Percentiles rank a stretch among this genome's conserved stretches.
Evolutionary conservation across 352 stramenopile genomes (phyloP).

Genomic region (Blastocystis sp.): DNA sequence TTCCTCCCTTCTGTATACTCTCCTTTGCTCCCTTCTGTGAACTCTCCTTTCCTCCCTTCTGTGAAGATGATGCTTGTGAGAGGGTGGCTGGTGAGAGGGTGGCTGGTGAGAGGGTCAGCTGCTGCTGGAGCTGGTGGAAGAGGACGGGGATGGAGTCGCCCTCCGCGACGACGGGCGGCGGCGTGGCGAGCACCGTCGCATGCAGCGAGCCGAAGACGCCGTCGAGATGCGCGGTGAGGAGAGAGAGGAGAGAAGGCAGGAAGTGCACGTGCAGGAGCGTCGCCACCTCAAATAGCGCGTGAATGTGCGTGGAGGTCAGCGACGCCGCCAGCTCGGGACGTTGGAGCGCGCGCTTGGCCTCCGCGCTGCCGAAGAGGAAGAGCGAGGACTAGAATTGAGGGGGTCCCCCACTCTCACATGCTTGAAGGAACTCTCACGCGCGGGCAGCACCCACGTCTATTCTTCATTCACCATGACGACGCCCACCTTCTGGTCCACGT

Average conservation of each 20-base stretch:
- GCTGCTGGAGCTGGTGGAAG: slow-evolving; percentile 9
- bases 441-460: not conserved
- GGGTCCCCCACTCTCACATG: not conserved
- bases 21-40: not conserved
- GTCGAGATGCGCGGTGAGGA: not conserved
- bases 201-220: not conserved
- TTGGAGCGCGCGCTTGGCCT: not conserved
- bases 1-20: no score
- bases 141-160: not conserved
- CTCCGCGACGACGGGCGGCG: no score
- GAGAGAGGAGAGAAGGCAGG: not conserved
- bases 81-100: no score
- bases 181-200: not conserved
- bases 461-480: not conserved
- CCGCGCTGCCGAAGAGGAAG: not conserved
- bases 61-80: no score
- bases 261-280: slow-evolving; percentile 20
- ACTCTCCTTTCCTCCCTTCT: not conserved
- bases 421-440: not conserved
- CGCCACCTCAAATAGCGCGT: not conserved
- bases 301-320: not conserved
- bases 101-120: not conserved
- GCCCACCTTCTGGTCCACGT: not conserved
- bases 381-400: not conserved
- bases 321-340: not conserved